Conservation (phyloP, 1,139 yeast species). For the Scheffersomyces illinoinensis region DNA sequence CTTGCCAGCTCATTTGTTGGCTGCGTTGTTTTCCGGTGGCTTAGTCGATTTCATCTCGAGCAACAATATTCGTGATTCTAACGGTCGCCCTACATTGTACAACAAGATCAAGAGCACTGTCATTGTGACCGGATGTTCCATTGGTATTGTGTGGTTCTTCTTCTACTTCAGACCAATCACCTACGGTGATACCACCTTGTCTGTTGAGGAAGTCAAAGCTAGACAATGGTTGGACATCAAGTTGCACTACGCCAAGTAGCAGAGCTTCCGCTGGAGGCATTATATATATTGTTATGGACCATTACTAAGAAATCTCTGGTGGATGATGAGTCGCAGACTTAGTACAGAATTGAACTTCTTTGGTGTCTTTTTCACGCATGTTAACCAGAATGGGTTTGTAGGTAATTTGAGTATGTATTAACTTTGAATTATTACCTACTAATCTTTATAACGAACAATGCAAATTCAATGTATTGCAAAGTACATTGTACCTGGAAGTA, state of each 20-base stretch:
- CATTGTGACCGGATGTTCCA: constrained; percentile 41
- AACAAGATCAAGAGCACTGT: constrained; percentile 27
- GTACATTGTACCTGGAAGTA: neutral
- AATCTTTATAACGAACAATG: no score
- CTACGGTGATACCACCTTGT: constrained; percentile 72
- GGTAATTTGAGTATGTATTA: no score
- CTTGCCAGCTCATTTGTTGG: constrained; percentile 91
- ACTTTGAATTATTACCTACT: no score
- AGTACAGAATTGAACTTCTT: neutral
- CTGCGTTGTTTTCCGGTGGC: constrained; percentile 82
- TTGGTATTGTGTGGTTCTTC: constrained; percentile 63
- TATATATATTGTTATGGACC: neutral
- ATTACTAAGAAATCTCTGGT: neutral
- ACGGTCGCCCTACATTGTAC: constrained; percentile 21
- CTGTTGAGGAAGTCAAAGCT: constrained; percentile 61
- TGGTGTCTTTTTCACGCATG: neutral
- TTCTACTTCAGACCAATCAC: constrained; percentile 79
- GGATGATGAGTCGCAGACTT: neutral
- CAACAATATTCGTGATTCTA: constrained; percentile 45
- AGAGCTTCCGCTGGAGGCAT: neutral
- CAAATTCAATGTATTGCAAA: no score
- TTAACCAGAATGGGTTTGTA: no score
- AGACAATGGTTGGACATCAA: constrained; percentile 85
- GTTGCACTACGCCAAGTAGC: constrained; percentile 77
- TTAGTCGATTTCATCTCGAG: constrained; percentile 78